These are phyloP conservation scores for Fomitiporia mediterranea DNA, from an alignment of 1,284 basidiomycete genomes.

Conservation along the genomic window DNA sequence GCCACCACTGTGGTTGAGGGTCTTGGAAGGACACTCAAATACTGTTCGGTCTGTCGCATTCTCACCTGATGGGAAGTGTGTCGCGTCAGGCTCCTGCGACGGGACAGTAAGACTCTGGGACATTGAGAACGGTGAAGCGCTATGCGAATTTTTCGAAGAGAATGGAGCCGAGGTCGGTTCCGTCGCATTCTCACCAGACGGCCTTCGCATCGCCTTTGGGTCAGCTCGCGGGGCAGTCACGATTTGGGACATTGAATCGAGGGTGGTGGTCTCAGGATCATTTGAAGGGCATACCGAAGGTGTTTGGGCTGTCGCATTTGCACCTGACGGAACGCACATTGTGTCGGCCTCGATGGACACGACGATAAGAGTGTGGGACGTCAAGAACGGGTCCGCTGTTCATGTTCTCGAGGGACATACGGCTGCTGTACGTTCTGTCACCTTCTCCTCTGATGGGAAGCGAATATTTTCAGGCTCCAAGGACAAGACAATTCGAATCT, in stretches of 20 bases:
- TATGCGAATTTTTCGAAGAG: not conserved
- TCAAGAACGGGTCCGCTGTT: not conserved
- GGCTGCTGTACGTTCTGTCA: not conserved
- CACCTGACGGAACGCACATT: not conserved
- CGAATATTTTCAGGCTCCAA: not conserved
- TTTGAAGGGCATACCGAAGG: not conserved
- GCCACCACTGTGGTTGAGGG: not conserved
- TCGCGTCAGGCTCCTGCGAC: too few species aligned
- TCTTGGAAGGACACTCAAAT: constrained; percentile 18
- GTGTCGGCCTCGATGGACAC: not conserved
- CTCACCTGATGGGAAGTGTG: too few species aligned
- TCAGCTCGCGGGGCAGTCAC: too few species aligned
- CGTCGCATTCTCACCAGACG: not conserved
- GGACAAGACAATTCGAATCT: not conserved
- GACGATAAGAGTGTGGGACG: constrained; percentile 7
- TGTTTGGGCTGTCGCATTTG: not conserved
- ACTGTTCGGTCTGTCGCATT: constrained; percentile 8
- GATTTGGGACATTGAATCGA: not conserved
- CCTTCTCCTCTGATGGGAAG: not conserved
- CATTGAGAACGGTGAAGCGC: not conserved
- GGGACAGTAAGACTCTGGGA: constrained; percentile 1
- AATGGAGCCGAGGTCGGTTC: too few species aligned
- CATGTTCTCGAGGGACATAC: not conserved
- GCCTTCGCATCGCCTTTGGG: not conserved
- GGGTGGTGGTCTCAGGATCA: not conserved